Evolutionary conservation across 2,329 filamentous ascomycete genomes (phyloP).

Genomic region (Pestalotiopsis sp.): DNA sequence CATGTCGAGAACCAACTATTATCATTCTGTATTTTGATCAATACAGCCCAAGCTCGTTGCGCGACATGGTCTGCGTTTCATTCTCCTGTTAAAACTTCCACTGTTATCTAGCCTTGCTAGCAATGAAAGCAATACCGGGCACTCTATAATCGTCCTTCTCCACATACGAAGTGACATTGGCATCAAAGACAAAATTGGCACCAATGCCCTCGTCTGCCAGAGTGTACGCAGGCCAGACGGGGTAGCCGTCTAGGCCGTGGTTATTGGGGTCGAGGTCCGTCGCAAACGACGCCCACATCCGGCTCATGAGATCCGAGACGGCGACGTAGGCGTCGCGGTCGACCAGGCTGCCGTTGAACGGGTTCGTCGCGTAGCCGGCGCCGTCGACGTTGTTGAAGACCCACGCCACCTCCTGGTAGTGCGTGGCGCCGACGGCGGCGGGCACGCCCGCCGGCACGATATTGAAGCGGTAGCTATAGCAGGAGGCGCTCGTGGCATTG

Average conservation of each 20-base stretch:
- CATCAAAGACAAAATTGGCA: constrained; percentile 53
- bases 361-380: constrained; percentile 41
- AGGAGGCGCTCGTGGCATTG: constrained; percentile 30
- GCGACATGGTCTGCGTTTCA: background rate
- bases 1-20: background rate
- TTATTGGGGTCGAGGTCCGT: constrained; percentile 46
- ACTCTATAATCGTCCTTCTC: background rate
- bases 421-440: constrained; percentile 43
- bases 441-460: constrained; percentile 40
- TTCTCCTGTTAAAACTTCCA: background rate
- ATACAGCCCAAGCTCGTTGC: background rate
- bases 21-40: background rate
- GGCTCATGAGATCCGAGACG: constrained; percentile 49
- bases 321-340: constrained; percentile 42
- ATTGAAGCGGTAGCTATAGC: constrained; percentile 53
- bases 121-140: background rate
- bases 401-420: constrained; percentile 52
- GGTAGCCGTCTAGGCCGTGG: background rate
- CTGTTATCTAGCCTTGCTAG: background rate
- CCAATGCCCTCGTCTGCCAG: constrained; percentile 41
- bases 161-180: constrained; percentile 40
- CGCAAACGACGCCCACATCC: constrained; percentile 55
- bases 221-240: background rate
- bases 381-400: constrained; percentile 54
- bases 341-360: constrained; percentile 35